Evolutionary conservation across 2,329 filamentous ascomycete genomes (phyloP).

Genomic region (Phoma sp.): DNA sequence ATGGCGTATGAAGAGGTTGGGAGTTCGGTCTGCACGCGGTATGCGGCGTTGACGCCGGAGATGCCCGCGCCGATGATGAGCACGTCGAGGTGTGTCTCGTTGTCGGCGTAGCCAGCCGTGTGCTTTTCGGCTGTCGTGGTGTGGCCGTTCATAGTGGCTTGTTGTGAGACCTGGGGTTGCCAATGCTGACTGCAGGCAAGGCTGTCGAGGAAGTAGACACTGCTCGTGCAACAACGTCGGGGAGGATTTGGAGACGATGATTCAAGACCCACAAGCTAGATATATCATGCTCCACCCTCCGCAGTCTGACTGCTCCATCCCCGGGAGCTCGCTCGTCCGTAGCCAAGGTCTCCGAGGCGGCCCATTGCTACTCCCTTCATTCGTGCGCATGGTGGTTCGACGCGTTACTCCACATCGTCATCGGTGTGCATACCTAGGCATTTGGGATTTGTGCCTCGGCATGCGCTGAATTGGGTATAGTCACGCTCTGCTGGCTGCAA

Average conservation of each 20-base stretch:
- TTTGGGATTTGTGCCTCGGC: slow-evolving; percentile 6
- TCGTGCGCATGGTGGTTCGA: not conserved
- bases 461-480: not conserved
- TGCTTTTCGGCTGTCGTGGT: slow-evolving; percentile 12
- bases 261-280: too few species aligned
- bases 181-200: slow-evolving; percentile 18
- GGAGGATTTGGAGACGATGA: not conserved
- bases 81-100: slow-evolving; percentile 47
- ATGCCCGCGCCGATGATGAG: slow-evolving; percentile 77
- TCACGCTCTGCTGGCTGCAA: slow-evolving; percentile 9
- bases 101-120: slow-evolving; percentile 21
- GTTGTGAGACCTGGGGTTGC: not conserved
- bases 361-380: not conserved
- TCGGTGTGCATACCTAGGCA: slow-evolving; percentile 9
- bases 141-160: slow-evolving; percentile 31
- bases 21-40: slow-evolving; percentile 69
- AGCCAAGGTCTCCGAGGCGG: slow-evolving; percentile 14
- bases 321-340: slow-evolving; percentile 4
- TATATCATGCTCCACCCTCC: slow-evolving; percentile 1
- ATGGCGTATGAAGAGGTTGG: slow-evolving; percentile 68
- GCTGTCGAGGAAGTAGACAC: too few species aligned
- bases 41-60: slow-evolving; percentile 77
- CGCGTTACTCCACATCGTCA: slow-evolving; percentile 5
- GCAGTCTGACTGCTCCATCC: too few species aligned
- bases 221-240: too few species aligned